Percentiles rank a stretch among this genome's conserved stretches.
phyloP scores from a whole-genome alignment of 495 filamentous ascomycete species.

The Clohesyomyces aquaticus region DNA sequence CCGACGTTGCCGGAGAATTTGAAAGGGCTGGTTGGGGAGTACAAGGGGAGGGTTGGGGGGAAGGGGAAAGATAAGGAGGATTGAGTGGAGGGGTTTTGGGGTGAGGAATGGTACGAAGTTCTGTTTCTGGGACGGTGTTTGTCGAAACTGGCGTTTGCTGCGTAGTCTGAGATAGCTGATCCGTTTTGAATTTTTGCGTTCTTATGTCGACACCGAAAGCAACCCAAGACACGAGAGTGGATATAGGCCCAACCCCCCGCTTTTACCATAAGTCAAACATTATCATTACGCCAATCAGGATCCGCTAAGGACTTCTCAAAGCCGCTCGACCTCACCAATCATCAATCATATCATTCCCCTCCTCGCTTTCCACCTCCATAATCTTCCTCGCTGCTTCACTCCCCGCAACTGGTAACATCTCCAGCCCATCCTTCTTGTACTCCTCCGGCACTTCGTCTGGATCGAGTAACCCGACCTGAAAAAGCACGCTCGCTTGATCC shows the following conservation, averaged over 20 bases:
- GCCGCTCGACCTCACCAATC: no score
- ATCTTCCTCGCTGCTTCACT: slow-evolving; percentile 68
- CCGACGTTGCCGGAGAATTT: slow-evolving; percentile 45
- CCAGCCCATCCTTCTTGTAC: slow-evolving; percentile 53
- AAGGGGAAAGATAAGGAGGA: neutral
- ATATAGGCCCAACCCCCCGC: no score
- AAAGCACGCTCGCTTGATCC: slow-evolving; percentile 79
- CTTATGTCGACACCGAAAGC: no score
- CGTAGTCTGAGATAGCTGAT: no score
- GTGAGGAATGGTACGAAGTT: no score
- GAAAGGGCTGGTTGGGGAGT: slow-evolving; percentile 41
- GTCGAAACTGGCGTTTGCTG: no score
- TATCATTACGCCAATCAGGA: neutral
- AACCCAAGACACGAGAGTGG: no score
- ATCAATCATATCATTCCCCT: slow-evolving; percentile 68
- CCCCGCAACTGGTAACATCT: slow-evolving; percentile 72
- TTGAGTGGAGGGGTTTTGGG: no score
- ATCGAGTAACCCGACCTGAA: slow-evolving; percentile 76
- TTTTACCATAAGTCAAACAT: no score
- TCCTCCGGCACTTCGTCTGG: slow-evolving; percentile 57
- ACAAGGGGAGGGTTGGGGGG: slow-evolving; percentile 20
- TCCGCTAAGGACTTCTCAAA: no score
- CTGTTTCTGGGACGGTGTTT: no score
- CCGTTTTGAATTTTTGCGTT: no score
- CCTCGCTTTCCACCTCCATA: slow-evolving; percentile 60